Evolutionary conservation across 495 filamentous ascomycete species (phyloP).

Genomic region (Aspergillus biplanus): DNA sequence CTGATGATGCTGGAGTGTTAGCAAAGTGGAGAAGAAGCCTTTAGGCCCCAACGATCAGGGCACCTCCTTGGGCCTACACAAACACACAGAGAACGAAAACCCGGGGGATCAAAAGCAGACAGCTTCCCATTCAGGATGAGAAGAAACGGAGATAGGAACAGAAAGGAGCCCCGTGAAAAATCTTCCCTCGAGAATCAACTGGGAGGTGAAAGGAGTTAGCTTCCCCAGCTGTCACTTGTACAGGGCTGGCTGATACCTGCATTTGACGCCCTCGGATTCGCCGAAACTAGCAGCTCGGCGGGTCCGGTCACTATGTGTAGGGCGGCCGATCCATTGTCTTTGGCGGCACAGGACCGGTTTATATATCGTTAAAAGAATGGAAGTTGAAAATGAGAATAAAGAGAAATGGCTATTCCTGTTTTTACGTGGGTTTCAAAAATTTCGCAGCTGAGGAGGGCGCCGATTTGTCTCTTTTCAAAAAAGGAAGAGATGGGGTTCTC

Average conservation of each 20-base stretch:
- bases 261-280: not conserved
- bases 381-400: not conserved
- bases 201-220: conserved; percentile 7
- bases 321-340: conserved; percentile 14
- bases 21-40: conserved; percentile 9
- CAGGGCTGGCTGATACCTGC: conserved; percentile 29
- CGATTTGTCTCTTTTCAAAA: not conserved
- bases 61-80: not conserved
- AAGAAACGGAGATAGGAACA: not conserved
- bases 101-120: not conserved
- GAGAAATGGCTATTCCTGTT: not conserved
- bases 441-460: no score
- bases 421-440: no score
- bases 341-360: not conserved
- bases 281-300: not conserved
- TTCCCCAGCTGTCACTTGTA: conserved; percentile 5
- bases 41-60: no score
- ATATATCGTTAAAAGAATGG: not conserved
- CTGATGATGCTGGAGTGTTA: conserved; percentile 4
- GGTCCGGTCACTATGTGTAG: conserved; percentile 25
- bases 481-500: not conserved
- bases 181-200: conserved; percentile 12
- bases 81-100: not conserved
- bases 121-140: not conserved
- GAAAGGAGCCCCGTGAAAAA: conserved; percentile 5